Conservation (phyloP, 345 rosid species). For the Lepidium didymum region DNA sequence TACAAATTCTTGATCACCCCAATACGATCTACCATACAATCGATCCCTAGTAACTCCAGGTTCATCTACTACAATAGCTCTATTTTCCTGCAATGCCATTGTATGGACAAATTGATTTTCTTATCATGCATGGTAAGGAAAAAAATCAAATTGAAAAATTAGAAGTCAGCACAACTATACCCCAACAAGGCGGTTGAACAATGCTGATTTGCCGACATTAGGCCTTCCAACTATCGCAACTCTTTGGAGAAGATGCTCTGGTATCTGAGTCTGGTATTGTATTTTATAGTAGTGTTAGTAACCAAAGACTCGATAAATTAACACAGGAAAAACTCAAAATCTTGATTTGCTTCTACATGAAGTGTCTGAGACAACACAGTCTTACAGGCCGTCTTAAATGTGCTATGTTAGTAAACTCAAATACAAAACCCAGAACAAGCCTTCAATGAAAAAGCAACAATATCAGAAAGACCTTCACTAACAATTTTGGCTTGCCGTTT, state of each 20-base stretch:
- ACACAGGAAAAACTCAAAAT: neutral
- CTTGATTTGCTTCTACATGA: neutral
- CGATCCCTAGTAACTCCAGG: constrained; percentile 98
- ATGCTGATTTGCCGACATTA: constrained; percentile 92
- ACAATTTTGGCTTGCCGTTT: constrained; percentile 41
- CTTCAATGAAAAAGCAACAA: neutral
- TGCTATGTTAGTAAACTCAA: neutral
- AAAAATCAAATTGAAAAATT: neutral
- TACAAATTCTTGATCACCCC: constrained; percentile 82
- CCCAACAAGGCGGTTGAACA: constrained; percentile 95
- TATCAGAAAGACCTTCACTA: constrained; percentile 18
- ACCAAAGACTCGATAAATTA: neutral
- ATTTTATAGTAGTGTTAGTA: neutral
- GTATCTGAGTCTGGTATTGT: constrained; percentile 52
- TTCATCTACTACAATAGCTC: constrained; percentile 94
- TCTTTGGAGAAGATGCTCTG: constrained; percentile 75
- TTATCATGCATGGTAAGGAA: neutral
- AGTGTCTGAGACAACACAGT: neutral
- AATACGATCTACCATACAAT: constrained; percentile 80
- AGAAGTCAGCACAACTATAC: constrained; percentile 22
- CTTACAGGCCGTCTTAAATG: neutral
- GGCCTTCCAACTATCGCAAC: constrained; percentile 96
- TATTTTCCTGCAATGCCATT: constrained; percentile 48
- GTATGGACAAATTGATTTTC: neutral
- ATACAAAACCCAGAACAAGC: neutral